Evolutionary conservation across 352 stramenopile species (phyloP), one percentile per base, ranked within the genome.

Genomic region (Phytophthora quininea): DNA sequence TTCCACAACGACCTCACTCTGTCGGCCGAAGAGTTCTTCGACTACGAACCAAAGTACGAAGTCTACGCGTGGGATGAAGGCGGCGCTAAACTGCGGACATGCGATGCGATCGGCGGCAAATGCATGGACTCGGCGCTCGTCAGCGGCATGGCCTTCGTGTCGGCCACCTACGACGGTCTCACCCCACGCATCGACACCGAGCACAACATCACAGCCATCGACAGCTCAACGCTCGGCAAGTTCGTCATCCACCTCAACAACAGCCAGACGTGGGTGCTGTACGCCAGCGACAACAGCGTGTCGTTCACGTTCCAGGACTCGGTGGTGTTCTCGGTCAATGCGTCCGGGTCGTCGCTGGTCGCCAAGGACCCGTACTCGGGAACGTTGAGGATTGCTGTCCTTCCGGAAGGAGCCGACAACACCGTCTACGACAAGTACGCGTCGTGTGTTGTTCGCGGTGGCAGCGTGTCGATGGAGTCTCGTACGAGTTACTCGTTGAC

Each of bases 1-100:
- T 74, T 71, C 50, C 62, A 78, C 64, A 87, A 89, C 60, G 82
- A 91, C 42, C 12, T 91, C 29, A 88, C 77, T 14, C 62, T 91
- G 0, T 85, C 78, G 4, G 79, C 77, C 0, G 55, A 62, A n/a
- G 79, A 89, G 56, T 82, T 88, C 61, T 71, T 68, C 0, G 19
- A 30, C 30, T 48, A 56, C n/a, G 69, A 73, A 29, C 76, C 79
- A 0, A 70, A 78, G 32, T 91, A 87, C 69, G 67, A 88, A 33
- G 48, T 89, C 27, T 80, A 76, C 54, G 67, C 75, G 49, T 87
- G 75, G 80, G 76, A 58, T 43, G 80, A 89, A 64, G 58, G 80
- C 19, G 80, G 80, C 29, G 73, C 73, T 19, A 81, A 70, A 9
- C 38, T 89, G 3, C 70, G 61, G 11, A 77, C 80, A 7, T 84